Conservation (phyloP, 1,284 basidiomycete genomes). For the Acaromyces ingoldii region DNA sequence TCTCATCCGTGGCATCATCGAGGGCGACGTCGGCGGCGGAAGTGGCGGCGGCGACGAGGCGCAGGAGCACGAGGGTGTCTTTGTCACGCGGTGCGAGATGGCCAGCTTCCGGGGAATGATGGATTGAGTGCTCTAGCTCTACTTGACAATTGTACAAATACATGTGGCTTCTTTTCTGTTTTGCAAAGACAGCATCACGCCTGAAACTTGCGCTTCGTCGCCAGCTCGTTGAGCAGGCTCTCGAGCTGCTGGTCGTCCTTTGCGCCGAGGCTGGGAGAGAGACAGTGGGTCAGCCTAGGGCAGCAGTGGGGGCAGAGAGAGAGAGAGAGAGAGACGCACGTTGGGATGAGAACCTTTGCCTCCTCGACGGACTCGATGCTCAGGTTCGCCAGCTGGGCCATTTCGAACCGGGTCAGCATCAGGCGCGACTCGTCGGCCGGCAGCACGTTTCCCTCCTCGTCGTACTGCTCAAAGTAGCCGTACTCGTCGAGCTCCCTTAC, state of each 20-base stretch:
- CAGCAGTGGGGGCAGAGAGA: background rate
- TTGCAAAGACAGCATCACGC: too few relatives aligned
- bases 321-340: constrained; percentile 45
- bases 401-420: constrained; percentile 79
- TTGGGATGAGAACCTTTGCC: constrained; percentile 83
- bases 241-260: constrained; percentile 6
- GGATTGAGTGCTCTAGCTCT: too few relatives aligned
- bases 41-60: too few relatives aligned
- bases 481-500: constrained; percentile 3
- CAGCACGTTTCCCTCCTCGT: constrained; percentile 22
- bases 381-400: constrained; percentile 83
- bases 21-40: too few relatives aligned
- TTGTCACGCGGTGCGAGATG: too few relatives aligned
- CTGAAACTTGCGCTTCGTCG: constrained; percentile 10
- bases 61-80: too few relatives aligned
- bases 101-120: too few relatives aligned
- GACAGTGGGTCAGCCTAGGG: background rate
- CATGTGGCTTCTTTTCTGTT: background rate
- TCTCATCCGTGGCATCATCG: too few relatives aligned
- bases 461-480: constrained; percentile 21
- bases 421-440: constrained; percentile 59
- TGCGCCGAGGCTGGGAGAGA: background rate
- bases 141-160: background rate
- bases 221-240: constrained; percentile 7
- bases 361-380: constrained; percentile 82